Evolutionary conservation across 2,329 filamentous ascomycete genomes (phyloP).

Genomic region (Pseudocercospora eumusae): DNA sequence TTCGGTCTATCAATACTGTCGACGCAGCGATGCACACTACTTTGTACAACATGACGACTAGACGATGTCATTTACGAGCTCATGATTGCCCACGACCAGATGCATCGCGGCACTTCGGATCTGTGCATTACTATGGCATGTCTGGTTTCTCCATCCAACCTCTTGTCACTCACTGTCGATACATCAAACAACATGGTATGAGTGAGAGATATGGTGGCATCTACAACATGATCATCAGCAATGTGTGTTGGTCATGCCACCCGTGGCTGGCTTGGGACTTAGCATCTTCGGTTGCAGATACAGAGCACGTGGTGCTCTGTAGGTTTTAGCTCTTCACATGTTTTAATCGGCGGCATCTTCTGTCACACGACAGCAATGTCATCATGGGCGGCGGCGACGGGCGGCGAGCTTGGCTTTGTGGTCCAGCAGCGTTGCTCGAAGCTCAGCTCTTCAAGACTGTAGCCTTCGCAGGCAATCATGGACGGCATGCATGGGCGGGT

Average conservation of each 20-base stretch:
- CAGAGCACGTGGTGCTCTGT: conserved; percentile 24
- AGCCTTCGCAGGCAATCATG: conserved; percentile 34
- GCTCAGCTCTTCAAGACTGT: conserved; percentile 26
- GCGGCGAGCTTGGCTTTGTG: conserved; percentile 19
- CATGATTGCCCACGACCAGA: conserved; percentile 31
- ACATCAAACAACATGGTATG: conserved; percentile 21
- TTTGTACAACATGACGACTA: conserved; percentile 33
- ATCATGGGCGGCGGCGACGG: conserved; percentile 17
- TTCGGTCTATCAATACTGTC: conserved; percentile 30
- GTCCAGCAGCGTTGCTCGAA: conserved; percentile 19
- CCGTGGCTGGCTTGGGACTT: conserved; percentile 30
- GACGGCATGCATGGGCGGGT: conserved; percentile 17
- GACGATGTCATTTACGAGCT: conserved; percentile 31
- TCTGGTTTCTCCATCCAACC: conserved; percentile 18
- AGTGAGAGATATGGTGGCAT: conserved; percentile 32
- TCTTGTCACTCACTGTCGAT: conserved; percentile 29
- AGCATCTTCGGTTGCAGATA: conserved; percentile 21
- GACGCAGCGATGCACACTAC: conserved; percentile 22
- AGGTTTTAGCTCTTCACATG: conserved; percentile 28
- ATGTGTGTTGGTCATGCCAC: conserved; percentile 36
- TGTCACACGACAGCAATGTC: conserved; percentile 10
- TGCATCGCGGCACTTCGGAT: conserved; percentile 23
- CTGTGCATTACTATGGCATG: conserved; percentile 27
- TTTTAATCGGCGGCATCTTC: conserved; percentile 21
- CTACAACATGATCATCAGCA: conserved; percentile 32